Evolutionary conservation across 805 yeast species (phyloP).

Genomic region (Ogataea trehaloabstinens): DNA sequence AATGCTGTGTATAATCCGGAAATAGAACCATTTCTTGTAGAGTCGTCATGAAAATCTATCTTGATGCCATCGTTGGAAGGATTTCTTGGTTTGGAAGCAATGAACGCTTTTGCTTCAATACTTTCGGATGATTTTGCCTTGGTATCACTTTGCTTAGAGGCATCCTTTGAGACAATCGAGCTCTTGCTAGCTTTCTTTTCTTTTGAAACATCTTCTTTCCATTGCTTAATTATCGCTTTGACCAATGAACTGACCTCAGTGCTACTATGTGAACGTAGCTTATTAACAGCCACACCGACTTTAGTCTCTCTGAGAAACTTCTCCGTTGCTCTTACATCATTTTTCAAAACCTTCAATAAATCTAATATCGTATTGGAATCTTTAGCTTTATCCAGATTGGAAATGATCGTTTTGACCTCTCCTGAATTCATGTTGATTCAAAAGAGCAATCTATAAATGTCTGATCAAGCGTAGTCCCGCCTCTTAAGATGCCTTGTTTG

Average conservation of each 20-base stretch:
- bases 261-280: conserved; percentile 67
- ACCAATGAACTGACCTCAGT: conserved; percentile 69
- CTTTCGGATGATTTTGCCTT: conserved; percentile 17
- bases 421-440: conserved; percentile 58
- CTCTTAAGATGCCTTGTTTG: too few species aligned
- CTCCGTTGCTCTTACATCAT: conserved; percentile 81
- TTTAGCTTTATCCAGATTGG: conserved; percentile 70
- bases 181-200: conserved; percentile 44
- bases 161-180: conserved; percentile 8
- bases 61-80: conserved; percentile 79
- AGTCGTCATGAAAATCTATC: conserved; percentile 65
- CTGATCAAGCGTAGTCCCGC: too few species aligned
- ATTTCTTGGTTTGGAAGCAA: conserved; percentile 61
- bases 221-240: conserved; percentile 74
- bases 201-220: conserved; percentile 86
- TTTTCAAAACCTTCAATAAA: conserved; percentile 61
- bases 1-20: conserved; percentile 85
- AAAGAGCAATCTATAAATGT: too few species aligned
- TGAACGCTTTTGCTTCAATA: conserved; percentile 32
- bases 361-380: conserved; percentile 64
- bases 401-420: conserved; percentile 68
- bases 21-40: conserved; percentile 81
- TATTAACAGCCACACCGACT: conserved; percentile 96
- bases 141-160: conserved; percentile 4
- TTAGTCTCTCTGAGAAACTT: conserved; percentile 85